Conservation (phyloP, 768 basidiomycete genomes). For the Hirschioporus abietinus region DNA sequence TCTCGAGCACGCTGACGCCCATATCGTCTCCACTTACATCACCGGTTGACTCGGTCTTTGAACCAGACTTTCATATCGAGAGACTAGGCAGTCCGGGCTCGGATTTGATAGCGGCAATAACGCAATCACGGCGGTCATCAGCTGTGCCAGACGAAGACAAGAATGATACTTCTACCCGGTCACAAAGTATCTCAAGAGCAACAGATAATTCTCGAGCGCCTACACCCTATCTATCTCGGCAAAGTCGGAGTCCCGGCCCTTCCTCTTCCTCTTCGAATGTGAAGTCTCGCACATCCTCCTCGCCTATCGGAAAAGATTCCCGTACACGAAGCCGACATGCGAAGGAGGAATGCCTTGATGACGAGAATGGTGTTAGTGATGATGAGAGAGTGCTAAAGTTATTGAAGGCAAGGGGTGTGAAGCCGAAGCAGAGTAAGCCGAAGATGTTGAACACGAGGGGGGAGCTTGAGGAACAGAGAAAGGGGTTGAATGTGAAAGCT, state of each 20-base stretch:
- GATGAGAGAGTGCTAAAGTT: not conserved
- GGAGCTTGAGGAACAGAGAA: not conserved
- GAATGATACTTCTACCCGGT: too few relatives aligned
- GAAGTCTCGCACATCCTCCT: not conserved
- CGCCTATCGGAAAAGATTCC: not conserved
- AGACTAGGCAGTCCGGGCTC: not conserved
- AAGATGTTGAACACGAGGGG: not conserved
- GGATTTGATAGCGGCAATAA: not conserved
- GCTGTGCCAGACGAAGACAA: too few relatives aligned
- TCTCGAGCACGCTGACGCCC: not conserved
- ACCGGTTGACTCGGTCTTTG: not conserved
- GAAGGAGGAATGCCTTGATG: not conserved
- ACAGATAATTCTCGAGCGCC: not conserved
- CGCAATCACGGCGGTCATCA: too few relatives aligned
- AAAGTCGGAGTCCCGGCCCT: not conserved
- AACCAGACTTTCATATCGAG: not conserved
- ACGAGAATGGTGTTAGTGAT: not conserved
- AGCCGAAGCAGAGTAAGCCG: not conserved
- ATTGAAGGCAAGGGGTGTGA: not conserved
- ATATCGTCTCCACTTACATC: not conserved
- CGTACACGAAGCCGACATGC: not conserved
- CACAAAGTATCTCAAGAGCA: too few relatives aligned
- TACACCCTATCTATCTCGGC: not conserved
- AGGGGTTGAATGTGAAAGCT: not conserved
- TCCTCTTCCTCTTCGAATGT: not conserved